A percentile compares a stretch with the other conserved stretches of the same genome.
Evolutionary conservation across 176 grass and related monocot genomes (phyloP).

Genomic region (Ananas comosus): DNA sequence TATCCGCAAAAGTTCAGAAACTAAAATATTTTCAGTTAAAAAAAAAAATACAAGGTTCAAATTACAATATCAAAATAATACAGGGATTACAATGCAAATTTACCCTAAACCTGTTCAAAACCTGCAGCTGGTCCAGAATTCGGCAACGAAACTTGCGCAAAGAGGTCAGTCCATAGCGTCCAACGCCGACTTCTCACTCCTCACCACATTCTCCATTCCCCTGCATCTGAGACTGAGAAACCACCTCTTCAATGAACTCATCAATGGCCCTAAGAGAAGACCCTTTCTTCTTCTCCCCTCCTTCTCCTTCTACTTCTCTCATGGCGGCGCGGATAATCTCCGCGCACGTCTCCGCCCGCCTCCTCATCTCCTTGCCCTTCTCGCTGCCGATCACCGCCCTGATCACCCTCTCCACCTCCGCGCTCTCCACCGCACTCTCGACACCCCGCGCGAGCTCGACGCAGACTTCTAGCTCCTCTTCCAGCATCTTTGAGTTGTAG

Average conservation of each 20-base stretch:
- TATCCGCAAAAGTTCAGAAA: too few species aligned
- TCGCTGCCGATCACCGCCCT: not conserved
- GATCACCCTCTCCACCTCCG: not conserved
- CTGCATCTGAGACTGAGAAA: not conserved
- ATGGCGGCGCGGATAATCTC: not conserved
- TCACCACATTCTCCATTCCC: not conserved
- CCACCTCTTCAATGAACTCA: conserved; percentile 10
- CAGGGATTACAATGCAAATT: too few species aligned
- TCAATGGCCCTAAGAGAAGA: conserved; percentile 16
- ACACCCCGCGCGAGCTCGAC: conserved; percentile 18
- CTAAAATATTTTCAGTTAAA: too few species aligned
- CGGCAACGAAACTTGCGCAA: too few species aligned
- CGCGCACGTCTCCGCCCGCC: conserved; percentile 11
- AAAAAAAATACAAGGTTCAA: too few species aligned
- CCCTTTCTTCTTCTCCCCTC: conserved; percentile 1
- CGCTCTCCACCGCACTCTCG: not conserved
- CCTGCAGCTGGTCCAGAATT: too few species aligned
- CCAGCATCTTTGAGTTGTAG: conserved; percentile 50
- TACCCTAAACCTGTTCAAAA: too few species aligned
- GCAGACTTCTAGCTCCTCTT: conserved; percentile 35
- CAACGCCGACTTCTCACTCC: not conserved
- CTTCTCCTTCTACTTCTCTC: not conserved
- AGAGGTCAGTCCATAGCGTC: not conserved
- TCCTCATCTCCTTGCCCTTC: not conserved
- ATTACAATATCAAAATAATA: too few species aligned